Evolutionary conservation across 768 basidiomycete genomes (phyloP).

Genomic region (Pluteus cervinus): DNA sequence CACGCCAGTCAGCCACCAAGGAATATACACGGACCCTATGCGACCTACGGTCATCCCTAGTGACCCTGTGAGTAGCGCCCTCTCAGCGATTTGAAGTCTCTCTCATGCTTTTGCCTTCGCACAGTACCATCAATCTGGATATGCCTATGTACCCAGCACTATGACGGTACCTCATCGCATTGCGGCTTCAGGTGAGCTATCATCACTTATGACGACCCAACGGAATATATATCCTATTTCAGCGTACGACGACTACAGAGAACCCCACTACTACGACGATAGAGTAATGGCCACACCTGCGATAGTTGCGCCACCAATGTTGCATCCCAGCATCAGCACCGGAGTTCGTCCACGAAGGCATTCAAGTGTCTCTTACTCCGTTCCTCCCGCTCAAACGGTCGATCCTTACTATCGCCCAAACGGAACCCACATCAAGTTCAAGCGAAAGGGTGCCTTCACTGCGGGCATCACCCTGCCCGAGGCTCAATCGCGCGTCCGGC

Average conservation of each 20-base stretch:
- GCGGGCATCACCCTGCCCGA: conserved; percentile 63
- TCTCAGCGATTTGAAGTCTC: no score
- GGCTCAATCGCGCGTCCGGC: conserved; percentile 56
- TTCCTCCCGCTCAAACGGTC: conserved; percentile 27
- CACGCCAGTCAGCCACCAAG: conserved; percentile 28
- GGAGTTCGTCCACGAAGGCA: conserved; percentile 39
- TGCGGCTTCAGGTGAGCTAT: no score
- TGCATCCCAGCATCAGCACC: conserved; percentile 9
- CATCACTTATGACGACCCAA: no score
- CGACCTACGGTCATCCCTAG: no score
- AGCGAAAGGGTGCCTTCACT: conserved; percentile 61
- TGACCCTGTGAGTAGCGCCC: no score
- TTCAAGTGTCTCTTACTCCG: conserved; percentile 44
- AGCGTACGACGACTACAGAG: conserved; percentile 54
- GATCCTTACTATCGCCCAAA: conserved; percentile 45
- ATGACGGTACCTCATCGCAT: no score
- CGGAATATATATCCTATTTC: no score
- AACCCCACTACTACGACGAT: conserved; percentile 48
- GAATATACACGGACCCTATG: conserved; percentile 35
- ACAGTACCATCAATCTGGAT: no score
- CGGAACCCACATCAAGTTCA: conserved; percentile 60
- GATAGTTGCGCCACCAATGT: background rate
- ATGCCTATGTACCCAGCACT: no score
- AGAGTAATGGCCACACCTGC: conserved; percentile 28
- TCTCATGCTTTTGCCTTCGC: no score